Base-by-base conservation (phyloP, 2,329 filamentous ascomycete genomes). In the Colletotrichum plurivorum region DNA sequence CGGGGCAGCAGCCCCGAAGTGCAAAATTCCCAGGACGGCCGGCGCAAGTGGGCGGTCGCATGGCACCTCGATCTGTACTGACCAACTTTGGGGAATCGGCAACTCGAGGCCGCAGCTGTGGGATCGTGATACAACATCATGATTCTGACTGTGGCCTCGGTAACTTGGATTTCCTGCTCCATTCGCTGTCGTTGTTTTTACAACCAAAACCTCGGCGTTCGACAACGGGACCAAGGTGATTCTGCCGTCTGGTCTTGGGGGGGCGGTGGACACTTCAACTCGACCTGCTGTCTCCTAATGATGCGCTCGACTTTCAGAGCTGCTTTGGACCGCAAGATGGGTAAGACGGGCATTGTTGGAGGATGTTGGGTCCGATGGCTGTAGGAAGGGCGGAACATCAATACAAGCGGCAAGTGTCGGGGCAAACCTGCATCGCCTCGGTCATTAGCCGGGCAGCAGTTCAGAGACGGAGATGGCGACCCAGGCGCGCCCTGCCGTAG, bases 141-240 rank as follows among this genome's bases (percentile, higher is more conserved):
- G 43, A 20, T 22, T 31, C 25, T 43, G 12, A 41, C 39, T 16
- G 65, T 46, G n/a, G 13, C 45, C 79, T 82, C 81, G 80, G 81
- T 79, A 80, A 79, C 84, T 87, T 88, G 88, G 87, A 87, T 91
- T 87, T 88, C 87, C 85, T 87, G 84, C 84, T 85, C 83, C 88
- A 43, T 89, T 87, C 89, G 87, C 88, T 89, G 87, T 92, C 89
- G 88, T 87, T 91, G 89, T 92, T 93, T 93, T 93, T 92, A 86
- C 90, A 93, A 94, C 91, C 88, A 93, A 93, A 93, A 92, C 89
- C 87, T 83, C 84, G 90, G 88, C 88, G 89, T 91, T 93, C 91
- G 93, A 93, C 90, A 88, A 84, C 82, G 88, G 89, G 89, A 89
- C 88, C 89, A 90, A 89, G 87, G 86, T 86, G 85, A 84, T 85